A percentile compares a stretch with the other conserved stretches of the same genome.
Conservation (phyloP, 2,329 filamentous ascomycete genomes). For the Zymoseptoria pseudotritici region DNA sequence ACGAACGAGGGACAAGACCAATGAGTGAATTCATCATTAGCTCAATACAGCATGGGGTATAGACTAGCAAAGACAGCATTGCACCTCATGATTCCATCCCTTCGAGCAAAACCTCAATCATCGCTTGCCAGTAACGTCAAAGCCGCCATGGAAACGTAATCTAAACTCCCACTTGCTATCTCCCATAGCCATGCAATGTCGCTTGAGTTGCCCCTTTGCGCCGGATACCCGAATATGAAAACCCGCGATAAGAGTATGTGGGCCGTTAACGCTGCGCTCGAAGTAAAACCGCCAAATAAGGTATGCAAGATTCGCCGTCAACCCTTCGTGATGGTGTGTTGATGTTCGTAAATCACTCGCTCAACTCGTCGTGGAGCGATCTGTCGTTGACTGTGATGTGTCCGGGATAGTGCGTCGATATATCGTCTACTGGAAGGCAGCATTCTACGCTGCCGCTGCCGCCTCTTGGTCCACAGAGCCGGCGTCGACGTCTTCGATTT, state of each 20-base stretch:
- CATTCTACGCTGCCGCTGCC: constrained; percentile 7
- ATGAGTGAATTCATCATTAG: not conserved
- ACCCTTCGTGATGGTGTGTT: not conserved
- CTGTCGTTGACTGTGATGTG: not conserved
- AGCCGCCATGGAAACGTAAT: not conserved
- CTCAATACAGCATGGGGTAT: not conserved
- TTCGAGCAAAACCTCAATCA: not conserved
- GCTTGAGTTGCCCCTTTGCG: not conserved
- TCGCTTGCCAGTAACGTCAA: not conserved
- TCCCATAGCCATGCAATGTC: not conserved
- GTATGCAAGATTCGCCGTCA: not conserved
- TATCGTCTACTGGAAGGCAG: not conserved
- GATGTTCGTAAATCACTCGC: not conserved
- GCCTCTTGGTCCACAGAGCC: constrained; percentile 6
- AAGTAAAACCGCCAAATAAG: not conserved
- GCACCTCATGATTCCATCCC: not conserved
- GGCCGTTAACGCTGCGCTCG: not conserved
- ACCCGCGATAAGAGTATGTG: not conserved
- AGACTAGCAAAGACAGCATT: not conserved
- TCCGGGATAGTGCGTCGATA: not conserved
- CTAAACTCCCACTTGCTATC: not conserved
- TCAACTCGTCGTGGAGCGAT: not conserved
- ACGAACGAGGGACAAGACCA: not conserved
- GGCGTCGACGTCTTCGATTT: constrained; percentile 29
- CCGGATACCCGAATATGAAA: not conserved